These are phyloP conservation scores for Amanita inopinata DNA, from an alignment of 768 basidiomycete species.

Conservation along the genomic window DNA sequence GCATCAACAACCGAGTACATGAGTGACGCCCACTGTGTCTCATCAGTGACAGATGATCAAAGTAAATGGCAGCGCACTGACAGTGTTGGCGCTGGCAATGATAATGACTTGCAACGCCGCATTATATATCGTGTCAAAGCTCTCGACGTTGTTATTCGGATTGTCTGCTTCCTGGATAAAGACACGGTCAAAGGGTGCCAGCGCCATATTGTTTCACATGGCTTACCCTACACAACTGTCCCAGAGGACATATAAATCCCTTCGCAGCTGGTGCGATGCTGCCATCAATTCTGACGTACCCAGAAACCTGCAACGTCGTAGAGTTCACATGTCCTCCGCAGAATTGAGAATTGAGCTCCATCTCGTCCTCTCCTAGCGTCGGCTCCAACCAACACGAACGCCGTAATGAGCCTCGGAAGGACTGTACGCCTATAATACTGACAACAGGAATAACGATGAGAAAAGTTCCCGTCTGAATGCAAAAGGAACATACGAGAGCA, in stretches of 20 bases:
- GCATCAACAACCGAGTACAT: constrained; percentile 90
- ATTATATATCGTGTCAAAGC: constrained; percentile 84
- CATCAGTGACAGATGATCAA: background rate
- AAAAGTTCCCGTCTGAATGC: background rate
- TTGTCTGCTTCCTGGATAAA: constrained; percentile 48
- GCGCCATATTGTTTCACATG: background rate
- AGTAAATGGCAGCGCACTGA: constrained; percentile 25
- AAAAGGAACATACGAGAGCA: constrained; percentile 67
- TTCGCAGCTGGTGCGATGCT: constrained; percentile 32
- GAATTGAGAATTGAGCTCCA: constrained; percentile 37
- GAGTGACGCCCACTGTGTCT: constrained; percentile 54
- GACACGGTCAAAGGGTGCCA: background rate
- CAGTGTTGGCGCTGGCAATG: constrained; percentile 70
- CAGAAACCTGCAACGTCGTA: constrained; percentile 35
- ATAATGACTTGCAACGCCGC: constrained; percentile 78
- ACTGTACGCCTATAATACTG: constrained; percentile 89
- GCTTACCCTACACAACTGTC: constrained; percentile 70
- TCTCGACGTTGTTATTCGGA: constrained; percentile 54
- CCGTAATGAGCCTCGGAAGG: constrained; percentile 79
- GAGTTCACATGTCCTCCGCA: constrained; percentile 82
- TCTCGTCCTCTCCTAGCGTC: constrained; percentile 40
- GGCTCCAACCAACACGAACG: constrained; percentile 51
- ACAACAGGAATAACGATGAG: background rate
- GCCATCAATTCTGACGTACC: constrained; percentile 23
- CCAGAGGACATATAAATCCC: constrained; percentile 85